A percentile compares a stretch with the other conserved stretches of the same genome.
Evolutionary conservation across 495 filamentous ascomycete genomes (phyloP).

Genomic region (Massariosphaeria phaeospora): DNA sequence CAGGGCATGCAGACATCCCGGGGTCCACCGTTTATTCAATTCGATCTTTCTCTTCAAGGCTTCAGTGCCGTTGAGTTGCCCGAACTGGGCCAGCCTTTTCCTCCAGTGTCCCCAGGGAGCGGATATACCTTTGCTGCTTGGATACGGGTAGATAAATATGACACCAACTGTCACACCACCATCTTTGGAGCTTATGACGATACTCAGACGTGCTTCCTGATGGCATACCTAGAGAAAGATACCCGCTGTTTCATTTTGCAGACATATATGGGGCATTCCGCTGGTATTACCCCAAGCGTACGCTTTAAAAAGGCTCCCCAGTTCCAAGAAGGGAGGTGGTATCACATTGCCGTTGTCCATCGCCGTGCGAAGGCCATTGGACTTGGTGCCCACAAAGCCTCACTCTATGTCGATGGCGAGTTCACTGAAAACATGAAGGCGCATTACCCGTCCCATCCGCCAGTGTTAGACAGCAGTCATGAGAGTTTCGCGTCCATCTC

Average conservation of each 20-base stretch:
- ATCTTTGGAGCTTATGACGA: slow-evolving; percentile 93
- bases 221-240: slow-evolving; percentile 90
- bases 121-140: slow-evolving; percentile 89
- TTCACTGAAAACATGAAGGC: slow-evolving; percentile 89
- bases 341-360: slow-evolving; percentile 86
- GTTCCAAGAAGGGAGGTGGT: slow-evolving; percentile 76
- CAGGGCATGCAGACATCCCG: slow-evolving; percentile 65
- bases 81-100: slow-evolving; percentile 75
- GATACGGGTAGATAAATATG: slow-evolving; percentile 83
- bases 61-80: slow-evolving; percentile 85
- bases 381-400: slow-evolving; percentile 74
- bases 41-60: slow-evolving; percentile 83
- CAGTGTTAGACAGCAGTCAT: slow-evolving; percentile 52
- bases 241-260: slow-evolving; percentile 94
- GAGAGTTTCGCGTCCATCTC: slow-evolving; percentile 59
- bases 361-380: slow-evolving; percentile 54
- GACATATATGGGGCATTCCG: slow-evolving; percentile 64
- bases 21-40: slow-evolving; percentile 80
- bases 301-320: slow-evolving; percentile 72
- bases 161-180: slow-evolving; percentile 80
- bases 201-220: slow-evolving; percentile 86
- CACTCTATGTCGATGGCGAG: slow-evolving; percentile 86
- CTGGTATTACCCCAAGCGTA: slow-evolving; percentile 77
- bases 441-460: slow-evolving; percentile 72
- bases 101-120: slow-evolving; percentile 60